Evolutionary conservation across 176 grass and related monocot species (phyloP), one percentile per base, ranked within the genome.

Genomic region (Areca catechu): DNA sequence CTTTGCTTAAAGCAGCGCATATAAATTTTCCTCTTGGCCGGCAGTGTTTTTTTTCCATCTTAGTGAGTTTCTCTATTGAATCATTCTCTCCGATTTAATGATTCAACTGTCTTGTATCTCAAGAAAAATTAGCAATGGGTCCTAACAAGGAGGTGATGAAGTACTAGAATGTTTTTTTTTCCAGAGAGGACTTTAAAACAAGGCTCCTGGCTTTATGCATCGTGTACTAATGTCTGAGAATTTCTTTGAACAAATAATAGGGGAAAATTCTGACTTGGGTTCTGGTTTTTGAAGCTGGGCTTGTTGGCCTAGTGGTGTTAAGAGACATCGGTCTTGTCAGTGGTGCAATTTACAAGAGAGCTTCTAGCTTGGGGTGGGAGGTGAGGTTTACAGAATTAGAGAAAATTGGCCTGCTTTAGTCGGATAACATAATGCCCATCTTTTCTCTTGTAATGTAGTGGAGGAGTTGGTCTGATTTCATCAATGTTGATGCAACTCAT

Each of bases 381-480:
- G 92, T 86, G 85, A 65, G 47, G n/a, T 30, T 68, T 3, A 43
- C 34, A 43, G 10, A 43, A 14, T 43, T 2, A 43, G 34, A 43
- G 34, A 43, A 5, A 43, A 43, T 43, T 43, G 34, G 34, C 34
- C 34, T 43, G 34, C 34, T 43, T 43, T 43, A 9, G 10, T 43
- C 9, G 12, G 10, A 43, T 43, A 43, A 43, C 34, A 43, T 43
- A 5, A 14, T 43, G 34, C 30, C 21, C 28, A 54, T 34, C 20
- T 6, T 20, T 34, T 15, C 25, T 22, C 15, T 24, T 30, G 18
- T 55, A 18, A 54, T 67, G 19, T 57, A 91, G 92, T 97, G 83
- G 92, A 83, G 85, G 37, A 82, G 53, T 82, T 97, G 92, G 92
- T 90, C 80, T 43, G 86, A 91, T 34, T 97, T 91, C 47, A 60